Evolutionary conservation across 2,329 filamentous ascomycete species (phyloP).

Genomic region (Huntiella decipiens): DNA sequence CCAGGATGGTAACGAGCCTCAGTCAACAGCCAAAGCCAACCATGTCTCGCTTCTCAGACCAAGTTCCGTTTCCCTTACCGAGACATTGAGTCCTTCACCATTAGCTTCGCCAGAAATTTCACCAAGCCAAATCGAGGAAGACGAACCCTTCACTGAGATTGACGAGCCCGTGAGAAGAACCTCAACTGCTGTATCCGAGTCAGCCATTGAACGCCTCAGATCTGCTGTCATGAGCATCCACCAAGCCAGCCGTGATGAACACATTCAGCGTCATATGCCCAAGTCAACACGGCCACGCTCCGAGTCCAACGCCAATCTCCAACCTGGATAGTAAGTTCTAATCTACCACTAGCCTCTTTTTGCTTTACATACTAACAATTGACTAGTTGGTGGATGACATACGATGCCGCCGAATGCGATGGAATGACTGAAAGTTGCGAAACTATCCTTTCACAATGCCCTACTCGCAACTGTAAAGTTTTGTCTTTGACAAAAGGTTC

Average conservation of each 20-base stretch:
- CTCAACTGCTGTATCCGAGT: too few species aligned
- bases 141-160: too few species aligned
- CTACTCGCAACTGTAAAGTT: constrained; percentile 24
- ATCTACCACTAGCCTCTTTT: not conserved
- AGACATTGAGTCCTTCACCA: too few species aligned
- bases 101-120: too few species aligned
- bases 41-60: too few species aligned
- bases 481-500: constrained; percentile 32
- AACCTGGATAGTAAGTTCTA: constrained; percentile 26
- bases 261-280: not conserved
- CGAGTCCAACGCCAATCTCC: too few species aligned
- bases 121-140: too few species aligned
- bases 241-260: not conserved
- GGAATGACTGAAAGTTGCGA: constrained; percentile 29
- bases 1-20: too few species aligned
- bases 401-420: constrained; percentile 35
- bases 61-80: too few species aligned
- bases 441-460: constrained; percentile 27
- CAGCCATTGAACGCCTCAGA: too few species aligned
- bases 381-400: constrained; percentile 37
- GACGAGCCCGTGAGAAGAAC: too few species aligned
- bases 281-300: not conserved
- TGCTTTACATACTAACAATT: constrained; percentile 1
- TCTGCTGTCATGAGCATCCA: not conserved
- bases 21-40: too few species aligned